Conservation (phyloP, 2,329 filamentous ascomycete species). For the Phoma sp. region DNA sequence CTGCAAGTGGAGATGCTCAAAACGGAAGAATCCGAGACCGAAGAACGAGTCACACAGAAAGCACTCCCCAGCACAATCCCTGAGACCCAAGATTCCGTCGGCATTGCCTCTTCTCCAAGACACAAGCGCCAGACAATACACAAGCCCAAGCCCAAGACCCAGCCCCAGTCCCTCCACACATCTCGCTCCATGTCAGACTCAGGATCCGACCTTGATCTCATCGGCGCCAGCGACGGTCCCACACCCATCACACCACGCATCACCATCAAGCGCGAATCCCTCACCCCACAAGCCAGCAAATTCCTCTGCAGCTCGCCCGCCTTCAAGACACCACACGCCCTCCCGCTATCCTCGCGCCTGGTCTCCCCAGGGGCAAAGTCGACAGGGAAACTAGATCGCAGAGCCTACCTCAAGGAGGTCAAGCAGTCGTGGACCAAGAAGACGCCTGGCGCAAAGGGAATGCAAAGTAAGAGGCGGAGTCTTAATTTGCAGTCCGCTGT, state of each 20-base stretch:
- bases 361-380: not conserved
- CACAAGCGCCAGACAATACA: not conserved
- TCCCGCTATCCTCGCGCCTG: not conserved
- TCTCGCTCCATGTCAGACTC: constrained; percentile 16
- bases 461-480: constrained; percentile 13
- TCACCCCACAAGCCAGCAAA: constrained; percentile 19
- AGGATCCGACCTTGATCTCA: constrained; percentile 13
- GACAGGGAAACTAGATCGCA: constrained; percentile 3
- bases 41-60: not conserved
- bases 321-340: constrained; percentile 22
- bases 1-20: constrained; percentile 22
- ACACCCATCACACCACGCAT: constrained; percentile 14
- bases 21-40: not conserved
- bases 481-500: not conserved
- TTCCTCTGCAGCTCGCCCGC: constrained; percentile 20
- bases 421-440: constrained; percentile 34
- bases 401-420: constrained; percentile 25
- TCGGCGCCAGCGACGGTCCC: constrained; percentile 1
- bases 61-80: constrained; percentile 12
- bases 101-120: not conserved
- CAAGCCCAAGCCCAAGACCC: not conserved
- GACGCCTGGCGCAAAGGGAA: constrained; percentile 10
- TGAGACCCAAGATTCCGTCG: constrained; percentile 3
- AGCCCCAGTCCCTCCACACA: not conserved
- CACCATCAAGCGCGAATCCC: constrained; percentile 33